phyloP scores from a whole-genome alignment of 805 yeast genomes.

The Metschnikowia corniflorae region DNA sequence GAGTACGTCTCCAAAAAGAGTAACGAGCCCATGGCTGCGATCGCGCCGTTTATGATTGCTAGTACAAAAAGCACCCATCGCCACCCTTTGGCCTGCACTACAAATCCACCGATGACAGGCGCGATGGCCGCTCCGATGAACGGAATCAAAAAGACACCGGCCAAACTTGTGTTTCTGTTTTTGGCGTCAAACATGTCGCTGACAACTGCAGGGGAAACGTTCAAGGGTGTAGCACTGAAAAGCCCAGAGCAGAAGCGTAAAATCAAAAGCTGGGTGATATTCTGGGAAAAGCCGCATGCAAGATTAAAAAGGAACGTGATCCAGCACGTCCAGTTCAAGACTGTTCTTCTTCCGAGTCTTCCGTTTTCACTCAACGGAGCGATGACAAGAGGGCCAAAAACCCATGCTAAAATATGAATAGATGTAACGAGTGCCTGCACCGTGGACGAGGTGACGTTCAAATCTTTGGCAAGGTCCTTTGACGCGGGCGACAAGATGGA shows the following conservation, averaged over 20 bases:
- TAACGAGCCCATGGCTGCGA: slow-evolving; percentile 30
- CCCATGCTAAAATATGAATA: slow-evolving; percentile 38
- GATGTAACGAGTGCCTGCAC: slow-evolving; percentile 33
- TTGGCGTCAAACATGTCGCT: slow-evolving; percentile 36
- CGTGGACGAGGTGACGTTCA: slow-evolving; percentile 24
- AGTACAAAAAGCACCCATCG: slow-evolving; percentile 37
- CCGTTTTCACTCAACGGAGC: slow-evolving; percentile 40
- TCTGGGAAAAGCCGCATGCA: slow-evolving; percentile 34
- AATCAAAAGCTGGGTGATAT: slow-evolving; percentile 31
- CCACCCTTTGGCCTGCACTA: slow-evolving; percentile 32
- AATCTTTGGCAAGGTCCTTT: slow-evolving; percentile 26
- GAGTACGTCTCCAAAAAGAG: slow-evolving; percentile 35
- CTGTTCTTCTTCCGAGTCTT: slow-evolving; percentile 32
- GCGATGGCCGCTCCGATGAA: slow-evolving; percentile 38
- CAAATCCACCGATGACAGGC: slow-evolving; percentile 35
- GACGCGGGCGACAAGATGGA: slow-evolving; percentile 39
- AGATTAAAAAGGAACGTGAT: slow-evolving; percentile 31
- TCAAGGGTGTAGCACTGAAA: slow-evolving; percentile 37
- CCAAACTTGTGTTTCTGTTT: slow-evolving; percentile 32
- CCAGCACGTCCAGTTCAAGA: slow-evolving; percentile 35
- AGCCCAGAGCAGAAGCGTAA: slow-evolving; percentile 36
- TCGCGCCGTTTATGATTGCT: slow-evolving; percentile 32
- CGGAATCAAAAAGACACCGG: slow-evolving; percentile 36
- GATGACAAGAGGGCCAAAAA: slow-evolving; percentile 37
- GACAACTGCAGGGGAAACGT: slow-evolving; percentile 38